A percentile compares a stretch with the other conserved stretches of the same genome.
Evolutionary conservation across 495 filamentous ascomycete genomes (phyloP).

Genomic region (Neurospora sublineolata): DNA sequence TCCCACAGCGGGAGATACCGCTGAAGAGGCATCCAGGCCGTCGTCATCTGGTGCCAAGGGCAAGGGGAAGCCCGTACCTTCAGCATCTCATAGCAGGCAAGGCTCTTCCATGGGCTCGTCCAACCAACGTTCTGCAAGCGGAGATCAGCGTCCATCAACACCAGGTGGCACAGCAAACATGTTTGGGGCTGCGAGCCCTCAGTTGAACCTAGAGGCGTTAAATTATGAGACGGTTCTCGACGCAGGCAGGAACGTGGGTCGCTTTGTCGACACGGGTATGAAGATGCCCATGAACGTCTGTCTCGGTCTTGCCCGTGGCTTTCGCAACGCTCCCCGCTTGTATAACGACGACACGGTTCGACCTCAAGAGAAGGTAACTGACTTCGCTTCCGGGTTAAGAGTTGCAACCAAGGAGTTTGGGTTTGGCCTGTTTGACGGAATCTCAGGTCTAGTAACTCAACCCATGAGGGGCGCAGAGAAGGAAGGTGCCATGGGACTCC

Average conservation of each 20-base stretch:
- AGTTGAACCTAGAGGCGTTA: constrained; percentile 6
- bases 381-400: constrained; percentile 53
- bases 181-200: neutral
- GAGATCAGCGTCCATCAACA: neutral
- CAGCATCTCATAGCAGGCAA: neutral
- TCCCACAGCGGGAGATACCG: neutral
- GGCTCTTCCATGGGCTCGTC: neutral
- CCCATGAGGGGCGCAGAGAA: constrained; percentile 55
- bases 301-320: constrained; percentile 66
- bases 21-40: neutral
- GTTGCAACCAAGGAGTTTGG: constrained; percentile 58
- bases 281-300: constrained; percentile 73
- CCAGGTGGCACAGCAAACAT: neutral
- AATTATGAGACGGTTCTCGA: constrained; percentile 45
- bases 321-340: constrained; percentile 71
- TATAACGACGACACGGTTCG: constrained; percentile 69
- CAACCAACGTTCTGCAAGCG: neutral
- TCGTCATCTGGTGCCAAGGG: neutral
- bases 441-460: constrained; percentile 62
- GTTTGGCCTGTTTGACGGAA: constrained; percentile 55
- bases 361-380: constrained; percentile 56
- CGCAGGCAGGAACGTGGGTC: constrained; percentile 51
- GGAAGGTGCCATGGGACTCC: constrained; percentile 53
- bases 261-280: constrained; percentile 59
- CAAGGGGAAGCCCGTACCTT: neutral